Conservation (phyloP, 495 filamentous ascomycete genomes). For the Rostrohypoxylon terebratum region DNA sequence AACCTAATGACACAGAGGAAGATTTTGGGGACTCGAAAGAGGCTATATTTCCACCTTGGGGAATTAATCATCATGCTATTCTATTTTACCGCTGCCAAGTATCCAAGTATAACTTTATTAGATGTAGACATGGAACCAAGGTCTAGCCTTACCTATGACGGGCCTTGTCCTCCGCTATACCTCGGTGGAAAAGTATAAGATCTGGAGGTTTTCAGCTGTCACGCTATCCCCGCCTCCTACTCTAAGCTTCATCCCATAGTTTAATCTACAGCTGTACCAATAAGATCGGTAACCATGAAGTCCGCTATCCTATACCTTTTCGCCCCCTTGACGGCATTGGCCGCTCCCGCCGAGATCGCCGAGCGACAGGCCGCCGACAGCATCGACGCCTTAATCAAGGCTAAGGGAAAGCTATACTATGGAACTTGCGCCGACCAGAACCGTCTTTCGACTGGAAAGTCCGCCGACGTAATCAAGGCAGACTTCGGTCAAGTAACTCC, state of each 20-base stretch:
- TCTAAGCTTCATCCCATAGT: constrained; percentile 10
- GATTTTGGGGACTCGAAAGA: constrained; percentile 17
- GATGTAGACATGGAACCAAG: constrained; percentile 33
- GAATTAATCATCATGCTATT: constrained; percentile 35
- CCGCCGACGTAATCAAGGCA: constrained; percentile 66
- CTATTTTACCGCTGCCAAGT: constrained; percentile 43
- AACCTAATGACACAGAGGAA: constrained; percentile 19
- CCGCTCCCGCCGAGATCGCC: constrained; percentile 50
- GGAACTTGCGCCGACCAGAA: constrained; percentile 67
- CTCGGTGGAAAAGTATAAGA: constrained; percentile 37
- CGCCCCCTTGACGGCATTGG: constrained; percentile 50
- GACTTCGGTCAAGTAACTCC: constrained; percentile 74
- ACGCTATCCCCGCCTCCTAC: constrained; percentile 14
- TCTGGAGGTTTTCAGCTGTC: constrained; percentile 5
- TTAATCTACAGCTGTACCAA: constrained; percentile 9
- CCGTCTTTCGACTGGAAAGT: constrained; percentile 62
- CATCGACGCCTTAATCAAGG: constrained; percentile 67
- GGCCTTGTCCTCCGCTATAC: constrained; percentile 33
- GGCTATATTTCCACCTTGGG: constrained; percentile 38
- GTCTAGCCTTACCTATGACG: constrained; percentile 34
- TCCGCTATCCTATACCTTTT: constrained; percentile 53
- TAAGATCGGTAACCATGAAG: constrained; percentile 54
- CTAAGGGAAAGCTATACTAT: constrained; percentile 71
- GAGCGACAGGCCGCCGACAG: constrained; percentile 57
- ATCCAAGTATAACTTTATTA: constrained; percentile 14